Evolutionary conservation across 768 basidiomycete species (phyloP).

Genomic region (Mycena rosella): DNA sequence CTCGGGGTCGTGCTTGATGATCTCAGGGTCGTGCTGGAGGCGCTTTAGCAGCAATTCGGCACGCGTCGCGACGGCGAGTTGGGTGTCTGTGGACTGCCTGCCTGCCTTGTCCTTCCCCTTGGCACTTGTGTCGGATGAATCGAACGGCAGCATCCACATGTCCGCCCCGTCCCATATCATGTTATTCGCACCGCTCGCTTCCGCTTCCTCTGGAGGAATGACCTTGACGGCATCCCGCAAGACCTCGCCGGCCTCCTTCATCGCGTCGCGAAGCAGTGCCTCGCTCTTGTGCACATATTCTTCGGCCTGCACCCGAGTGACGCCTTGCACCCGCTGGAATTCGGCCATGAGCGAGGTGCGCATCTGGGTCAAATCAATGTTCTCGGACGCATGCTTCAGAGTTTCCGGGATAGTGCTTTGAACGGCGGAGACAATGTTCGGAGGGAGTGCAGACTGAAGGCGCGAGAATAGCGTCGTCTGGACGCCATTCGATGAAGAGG

Average conservation of each 20-base stretch:
- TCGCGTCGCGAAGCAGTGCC: conserved; percentile 70
- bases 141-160: conserved; percentile 81
- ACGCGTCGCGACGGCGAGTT: conserved; percentile 74
- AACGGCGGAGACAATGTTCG: conserved; percentile 76
- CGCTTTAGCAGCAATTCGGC: conserved; percentile 83
- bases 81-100: conserved; percentile 50
- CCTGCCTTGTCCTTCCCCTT: conserved; percentile 51
- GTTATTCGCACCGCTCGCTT: conserved; percentile 37
- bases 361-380: conserved; percentile 77
- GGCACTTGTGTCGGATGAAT: conserved; percentile 47
- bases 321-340: conserved; percentile 80
- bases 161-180: conserved; percentile 87
- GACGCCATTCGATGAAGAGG: conserved; percentile 44
- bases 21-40: conserved; percentile 79
- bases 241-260: conserved; percentile 86
- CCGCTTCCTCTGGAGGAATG: conserved; percentile 79
- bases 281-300: conserved; percentile 87
- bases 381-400: conserved; percentile 70
- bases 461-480: conserved; percentile 73
- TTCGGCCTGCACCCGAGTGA: conserved; percentile 82
- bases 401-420: conserved; percentile 78
- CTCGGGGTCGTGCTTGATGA: conserved; percentile 83
- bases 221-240: conserved; percentile 93
- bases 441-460: conserved; percentile 80
- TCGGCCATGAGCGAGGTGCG: conserved; percentile 73